phyloP scores from a whole-genome alignment of 2,329 filamentous ascomycete species.

The Phialemoniopsis sp. region DNA sequence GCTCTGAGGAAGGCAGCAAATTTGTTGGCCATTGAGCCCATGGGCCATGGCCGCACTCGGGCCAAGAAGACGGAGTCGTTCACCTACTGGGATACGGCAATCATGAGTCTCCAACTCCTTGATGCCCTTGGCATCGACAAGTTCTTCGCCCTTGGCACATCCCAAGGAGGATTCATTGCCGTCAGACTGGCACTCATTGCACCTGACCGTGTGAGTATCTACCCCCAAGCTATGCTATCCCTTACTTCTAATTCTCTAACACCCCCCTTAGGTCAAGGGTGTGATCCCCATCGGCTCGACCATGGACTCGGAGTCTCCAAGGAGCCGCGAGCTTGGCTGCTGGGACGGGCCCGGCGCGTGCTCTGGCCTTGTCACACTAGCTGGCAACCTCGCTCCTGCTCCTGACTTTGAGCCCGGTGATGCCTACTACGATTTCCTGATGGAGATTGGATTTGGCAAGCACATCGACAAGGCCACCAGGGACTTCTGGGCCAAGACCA shows the following conservation, averaged over 20 bases:
- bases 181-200: conserved; percentile 46
- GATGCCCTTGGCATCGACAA: conserved; percentile 40
- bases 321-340: conserved; percentile 39
- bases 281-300: conserved; percentile 44
- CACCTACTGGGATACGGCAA: conserved; percentile 51
- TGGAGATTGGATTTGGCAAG: conserved; percentile 34
- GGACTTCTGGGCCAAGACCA: conserved; percentile 35
- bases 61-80: conserved; percentile 36
- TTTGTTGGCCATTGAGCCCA: conserved; percentile 46
- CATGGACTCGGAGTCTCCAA: conserved; percentile 47
- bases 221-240: background rate
- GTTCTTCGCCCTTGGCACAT: conserved; percentile 46
- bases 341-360: conserved; percentile 38
- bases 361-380: conserved; percentile 28
- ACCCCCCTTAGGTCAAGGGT: conserved; percentile 20
- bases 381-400: conserved; percentile 29
- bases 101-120: conserved; percentile 52
- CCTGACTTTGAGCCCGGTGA: conserved; percentile 39
- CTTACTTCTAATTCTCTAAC: background rate
- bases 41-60: conserved; percentile 45
- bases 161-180: conserved; percentile 48
- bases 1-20: conserved; percentile 36
- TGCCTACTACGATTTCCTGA: conserved; percentile 34
- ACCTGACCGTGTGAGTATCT: conserved; percentile 37
- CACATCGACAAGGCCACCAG: conserved; percentile 21